These are phyloP conservation scores for Phytophthora kernoviae DNA, from an alignment of 352 stramenopile species.

Conservation along the genomic window DNA sequence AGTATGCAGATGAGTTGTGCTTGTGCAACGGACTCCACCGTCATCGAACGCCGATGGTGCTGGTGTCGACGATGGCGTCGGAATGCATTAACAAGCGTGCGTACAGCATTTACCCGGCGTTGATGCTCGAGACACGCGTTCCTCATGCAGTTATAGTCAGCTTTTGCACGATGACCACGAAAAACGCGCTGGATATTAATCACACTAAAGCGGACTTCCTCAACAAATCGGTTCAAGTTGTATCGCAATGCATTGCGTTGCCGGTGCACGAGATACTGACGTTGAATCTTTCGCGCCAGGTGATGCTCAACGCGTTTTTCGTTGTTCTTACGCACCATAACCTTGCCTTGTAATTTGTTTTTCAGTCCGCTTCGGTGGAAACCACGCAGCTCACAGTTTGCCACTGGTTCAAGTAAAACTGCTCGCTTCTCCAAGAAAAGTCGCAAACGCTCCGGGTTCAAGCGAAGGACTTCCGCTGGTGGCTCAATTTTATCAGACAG, in stretches of 20 bases:
- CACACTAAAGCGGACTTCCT: conserved; percentile 29
- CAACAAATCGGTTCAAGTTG: conserved; percentile 43
- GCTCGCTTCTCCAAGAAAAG: conserved; percentile 42
- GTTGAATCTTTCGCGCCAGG: conserved; percentile 57
- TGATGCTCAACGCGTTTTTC: conserved; percentile 44
- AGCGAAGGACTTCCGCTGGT: conserved; percentile 12
- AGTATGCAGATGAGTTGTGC: conserved; percentile 52
- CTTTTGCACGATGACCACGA: conserved; percentile 50
- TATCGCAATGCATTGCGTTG: conserved; percentile 35
- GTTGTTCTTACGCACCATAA: conserved; percentile 51
- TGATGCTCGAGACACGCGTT: conserved; percentile 30
- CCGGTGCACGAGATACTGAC: conserved; percentile 52
- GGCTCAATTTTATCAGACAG: conserved; percentile 3
- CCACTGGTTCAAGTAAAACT: conserved; percentile 25
- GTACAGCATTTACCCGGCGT: conserved; percentile 25
- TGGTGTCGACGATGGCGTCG: conserved; percentile 48
- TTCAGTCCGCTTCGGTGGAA: conserved; percentile 28
- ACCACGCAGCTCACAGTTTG: conserved; percentile 41
- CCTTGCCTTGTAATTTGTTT: conserved; percentile 54
- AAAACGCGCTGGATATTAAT: conserved; percentile 64
- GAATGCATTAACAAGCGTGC: conserved; percentile 49
- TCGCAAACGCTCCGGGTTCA: conserved; percentile 44
- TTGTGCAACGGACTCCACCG: conserved; percentile 59
- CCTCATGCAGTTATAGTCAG: conserved; percentile 31
- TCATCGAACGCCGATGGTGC: conserved; percentile 56